Evolutionary conservation across 2,329 filamentous ascomycete species (phyloP).

Genomic region (Gaeumannomyces tritici): DNA sequence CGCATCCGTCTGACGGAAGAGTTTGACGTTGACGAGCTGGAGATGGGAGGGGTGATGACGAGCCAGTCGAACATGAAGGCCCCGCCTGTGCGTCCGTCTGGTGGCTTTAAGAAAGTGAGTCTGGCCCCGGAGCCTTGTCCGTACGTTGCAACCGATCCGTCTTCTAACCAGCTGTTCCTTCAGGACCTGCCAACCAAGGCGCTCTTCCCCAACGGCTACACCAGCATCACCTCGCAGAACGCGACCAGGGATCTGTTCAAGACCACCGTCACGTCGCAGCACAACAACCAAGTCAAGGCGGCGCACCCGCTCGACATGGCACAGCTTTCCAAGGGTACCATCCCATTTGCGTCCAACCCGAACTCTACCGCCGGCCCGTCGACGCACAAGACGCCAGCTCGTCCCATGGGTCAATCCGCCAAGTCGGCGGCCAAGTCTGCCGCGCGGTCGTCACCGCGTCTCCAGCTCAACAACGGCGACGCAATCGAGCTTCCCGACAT

Average conservation of each 20-base stretch:
- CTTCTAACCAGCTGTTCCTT: not conserved
- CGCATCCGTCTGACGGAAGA: conserved; percentile 69
- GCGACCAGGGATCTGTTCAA: conserved; percentile 53
- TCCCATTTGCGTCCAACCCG: conserved; percentile 71
- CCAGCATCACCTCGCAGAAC: conserved; percentile 32
- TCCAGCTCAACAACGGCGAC: conserved; percentile 65
- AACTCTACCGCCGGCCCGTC: conserved; percentile 33
- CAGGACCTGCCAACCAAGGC: conserved; percentile 54
- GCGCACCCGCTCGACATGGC: conserved; percentile 71
- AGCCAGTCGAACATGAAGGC: conserved; percentile 58
- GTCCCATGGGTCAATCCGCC: conserved; percentile 29
- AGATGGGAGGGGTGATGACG: conserved; percentile 45
- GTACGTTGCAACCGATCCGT: not conserved
- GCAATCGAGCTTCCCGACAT: conserved; percentile 91
- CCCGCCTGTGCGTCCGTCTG: conserved; percentile 76
- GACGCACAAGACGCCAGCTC: conserved; percentile 59
- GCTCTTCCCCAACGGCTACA: conserved; percentile 50
- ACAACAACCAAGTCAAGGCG: conserved; percentile 49
- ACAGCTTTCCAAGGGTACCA: conserved; percentile 80
- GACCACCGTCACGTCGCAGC: conserved; percentile 55
- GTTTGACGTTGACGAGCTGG: conserved; percentile 49
- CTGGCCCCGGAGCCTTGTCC: not conserved
- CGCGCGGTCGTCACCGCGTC: conserved; percentile 66
- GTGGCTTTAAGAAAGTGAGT: conserved; percentile 56
- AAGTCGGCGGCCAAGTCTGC: conserved; percentile 40